Conservation (phyloP, 2,329 filamentous ascomycete species). For the Xylaria sp. region DNA sequence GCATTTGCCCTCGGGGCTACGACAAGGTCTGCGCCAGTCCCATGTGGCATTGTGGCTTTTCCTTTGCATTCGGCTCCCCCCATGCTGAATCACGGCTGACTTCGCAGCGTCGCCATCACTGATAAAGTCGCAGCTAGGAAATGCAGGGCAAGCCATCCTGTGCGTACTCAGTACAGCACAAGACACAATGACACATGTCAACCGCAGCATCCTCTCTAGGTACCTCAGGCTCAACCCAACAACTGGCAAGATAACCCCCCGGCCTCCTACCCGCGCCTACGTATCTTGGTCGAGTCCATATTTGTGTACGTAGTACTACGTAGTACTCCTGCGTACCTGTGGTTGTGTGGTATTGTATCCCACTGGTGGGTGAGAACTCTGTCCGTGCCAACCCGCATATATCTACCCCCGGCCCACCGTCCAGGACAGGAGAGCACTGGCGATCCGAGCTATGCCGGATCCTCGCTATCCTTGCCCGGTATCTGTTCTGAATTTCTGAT, state of each 20-base stretch:
- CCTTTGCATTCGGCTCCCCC: background rate
- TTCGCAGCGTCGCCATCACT: slow-evolving; percentile 15
- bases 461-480: slow-evolving; percentile 22
- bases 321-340: too few relatives aligned
- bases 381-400: too few relatives aligned
- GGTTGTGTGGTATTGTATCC: too few relatives aligned
- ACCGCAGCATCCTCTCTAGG: background rate
- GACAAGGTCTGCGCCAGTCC: slow-evolving; percentile 15
- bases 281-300: too few relatives aligned
- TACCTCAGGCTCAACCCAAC: too few relatives aligned
- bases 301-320: too few relatives aligned
- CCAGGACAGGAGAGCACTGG: slow-evolving; percentile 7
- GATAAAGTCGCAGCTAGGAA: slow-evolving; percentile 24
- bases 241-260: too few relatives aligned
- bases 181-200: background rate
- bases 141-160: slow-evolving; percentile 9
- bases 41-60: slow-evolving; percentile 26
- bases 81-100: slow-evolving; percentile 14
- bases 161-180: background rate
- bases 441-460: slow-evolving; percentile 21
- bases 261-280: too few relatives aligned
- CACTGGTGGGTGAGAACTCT: too few relatives aligned
- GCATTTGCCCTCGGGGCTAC: background rate
- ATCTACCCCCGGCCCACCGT: background rate
- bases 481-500: slow-evolving; percentile 13